Evolutionary conservation across 306 rosid species (phyloP).

Genomic region (Aeschynomene evenia): DNA sequence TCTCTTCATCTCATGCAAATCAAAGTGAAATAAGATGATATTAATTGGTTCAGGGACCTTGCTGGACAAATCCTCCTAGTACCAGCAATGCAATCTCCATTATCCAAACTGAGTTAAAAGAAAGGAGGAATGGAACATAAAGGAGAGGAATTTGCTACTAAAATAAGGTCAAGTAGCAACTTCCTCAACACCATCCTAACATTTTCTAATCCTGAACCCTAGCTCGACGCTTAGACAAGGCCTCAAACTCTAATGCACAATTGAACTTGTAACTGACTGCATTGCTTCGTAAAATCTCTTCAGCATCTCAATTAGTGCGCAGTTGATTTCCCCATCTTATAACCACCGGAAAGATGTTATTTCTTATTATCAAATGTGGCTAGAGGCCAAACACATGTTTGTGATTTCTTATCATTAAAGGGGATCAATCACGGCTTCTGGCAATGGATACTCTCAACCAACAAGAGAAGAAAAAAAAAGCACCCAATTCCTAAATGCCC

Average conservation of each 20-base stretch:
- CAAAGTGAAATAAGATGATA: neutral
- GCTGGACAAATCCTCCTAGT: neutral
- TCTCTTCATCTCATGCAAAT: conserved; percentile 1
- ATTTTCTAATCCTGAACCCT: neutral
- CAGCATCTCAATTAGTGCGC: neutral
- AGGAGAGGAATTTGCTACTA: neutral
- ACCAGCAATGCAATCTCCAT: neutral
- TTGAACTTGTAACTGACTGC: neutral
- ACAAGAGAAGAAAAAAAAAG: no score
- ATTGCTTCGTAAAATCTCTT: neutral
- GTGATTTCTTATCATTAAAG: no score
- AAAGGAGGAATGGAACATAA: neutral
- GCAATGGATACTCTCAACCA: no score
- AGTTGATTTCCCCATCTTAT: neutral
- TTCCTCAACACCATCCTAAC: neutral
- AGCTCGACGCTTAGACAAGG: neutral
- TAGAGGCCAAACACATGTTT: no score
- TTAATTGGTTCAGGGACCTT: conserved; percentile 1
- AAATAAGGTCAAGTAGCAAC: neutral
- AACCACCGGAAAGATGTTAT: neutral
- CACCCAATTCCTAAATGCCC: neutral
- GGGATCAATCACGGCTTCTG: no score
- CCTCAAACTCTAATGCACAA: conserved; percentile 7
- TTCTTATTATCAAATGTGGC: conserved; percentile 1
- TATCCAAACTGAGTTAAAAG: neutral